Evolutionary conservation across 176 grass and related monocot genomes (phyloP).

Genomic region (Phyllostachys edulis): DNA sequence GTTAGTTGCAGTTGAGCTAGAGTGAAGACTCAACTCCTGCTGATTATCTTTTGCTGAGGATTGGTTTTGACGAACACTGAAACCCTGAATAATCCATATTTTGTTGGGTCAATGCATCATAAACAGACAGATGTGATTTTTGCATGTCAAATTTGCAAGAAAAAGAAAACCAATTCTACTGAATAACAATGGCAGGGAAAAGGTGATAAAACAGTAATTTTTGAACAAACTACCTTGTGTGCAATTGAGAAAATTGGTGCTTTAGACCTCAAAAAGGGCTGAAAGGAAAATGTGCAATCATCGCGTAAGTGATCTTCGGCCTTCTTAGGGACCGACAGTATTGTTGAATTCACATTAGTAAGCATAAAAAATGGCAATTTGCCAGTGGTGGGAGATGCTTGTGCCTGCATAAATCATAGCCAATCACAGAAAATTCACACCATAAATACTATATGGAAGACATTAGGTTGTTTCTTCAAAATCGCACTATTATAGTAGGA

Average conservation of each 20-base stretch:
- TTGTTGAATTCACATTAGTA: conserved; percentile 25
- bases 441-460: neutral
- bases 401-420: conserved; percentile 52
- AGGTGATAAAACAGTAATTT: neutral
- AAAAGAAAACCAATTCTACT: neutral
- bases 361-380: conserved; percentile 60
- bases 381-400: conserved; percentile 85
- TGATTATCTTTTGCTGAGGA: conserved; percentile 20
- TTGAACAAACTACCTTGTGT: conserved; percentile 45
- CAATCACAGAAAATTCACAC: neutral
- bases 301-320: conserved; percentile 32
- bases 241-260: conserved; percentile 31
- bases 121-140: neutral
- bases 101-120: conserved; percentile 14
- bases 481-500: neutral
- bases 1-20: conserved; percentile 30
- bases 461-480: neutral
- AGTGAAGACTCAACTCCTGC: conserved; percentile 32
- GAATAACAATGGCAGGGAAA: neutral
- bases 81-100: conserved; percentile 4
- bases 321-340: conserved; percentile 16
- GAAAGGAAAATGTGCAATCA: conserved; percentile 62
- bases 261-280: conserved; percentile 44
- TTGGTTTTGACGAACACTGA: conserved; percentile 25
- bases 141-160: neutral